Percentiles rank a stretch among this genome's conserved stretches.
Conservation (phyloP, 192 early-diverging fungal species). For the Podila epicladia region DNA sequence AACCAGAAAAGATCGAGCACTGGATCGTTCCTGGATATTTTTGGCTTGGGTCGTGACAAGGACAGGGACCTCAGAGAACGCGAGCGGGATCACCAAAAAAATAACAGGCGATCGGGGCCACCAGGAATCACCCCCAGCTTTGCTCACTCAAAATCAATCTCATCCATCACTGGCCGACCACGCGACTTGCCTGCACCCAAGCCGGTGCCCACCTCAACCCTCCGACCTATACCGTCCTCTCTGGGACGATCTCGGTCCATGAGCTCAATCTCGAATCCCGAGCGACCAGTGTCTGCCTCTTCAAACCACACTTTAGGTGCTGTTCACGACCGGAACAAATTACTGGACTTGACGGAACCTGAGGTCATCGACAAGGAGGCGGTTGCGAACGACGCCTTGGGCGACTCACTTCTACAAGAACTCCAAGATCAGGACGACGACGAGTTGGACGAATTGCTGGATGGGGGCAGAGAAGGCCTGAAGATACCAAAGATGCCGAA, state of each 20-base stretch:
- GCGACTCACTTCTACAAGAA: slow-evolving; percentile 30
- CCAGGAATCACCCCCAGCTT: neutral
- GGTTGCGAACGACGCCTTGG: neutral
- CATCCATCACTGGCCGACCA: neutral
- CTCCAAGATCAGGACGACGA: slow-evolving; percentile 26
- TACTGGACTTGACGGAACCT: slow-evolving; percentile 10
- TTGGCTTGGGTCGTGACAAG: slow-evolving; percentile 43
- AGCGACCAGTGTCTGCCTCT: neutral
- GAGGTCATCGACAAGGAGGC: slow-evolving; percentile 2
- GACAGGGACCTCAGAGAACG: slow-evolving; percentile 13
- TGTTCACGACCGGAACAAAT: slow-evolving; percentile 3
- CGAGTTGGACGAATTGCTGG: slow-evolving; percentile 1
- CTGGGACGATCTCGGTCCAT: slow-evolving; percentile 23
- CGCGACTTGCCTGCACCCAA: neutral
- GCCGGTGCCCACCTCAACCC: neutral
- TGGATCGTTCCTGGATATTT: slow-evolving; percentile 45
- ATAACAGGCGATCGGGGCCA: neutral
- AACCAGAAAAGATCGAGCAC: slow-evolving; percentile 40
- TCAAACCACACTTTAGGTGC: neutral
- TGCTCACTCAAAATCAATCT: neutral
- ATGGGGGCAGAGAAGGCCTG: neutral
- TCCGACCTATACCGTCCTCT: neutral
- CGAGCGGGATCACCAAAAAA: slow-evolving; percentile 1
- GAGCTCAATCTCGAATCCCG: slow-evolving; percentile 27
- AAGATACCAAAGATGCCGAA: slow-evolving; percentile 16